Evolutionary conservation across 192 early-diverging fungal species (phyloP), one percentile per base, ranked within the genome.

Genomic region (Backusella westeae): DNA sequence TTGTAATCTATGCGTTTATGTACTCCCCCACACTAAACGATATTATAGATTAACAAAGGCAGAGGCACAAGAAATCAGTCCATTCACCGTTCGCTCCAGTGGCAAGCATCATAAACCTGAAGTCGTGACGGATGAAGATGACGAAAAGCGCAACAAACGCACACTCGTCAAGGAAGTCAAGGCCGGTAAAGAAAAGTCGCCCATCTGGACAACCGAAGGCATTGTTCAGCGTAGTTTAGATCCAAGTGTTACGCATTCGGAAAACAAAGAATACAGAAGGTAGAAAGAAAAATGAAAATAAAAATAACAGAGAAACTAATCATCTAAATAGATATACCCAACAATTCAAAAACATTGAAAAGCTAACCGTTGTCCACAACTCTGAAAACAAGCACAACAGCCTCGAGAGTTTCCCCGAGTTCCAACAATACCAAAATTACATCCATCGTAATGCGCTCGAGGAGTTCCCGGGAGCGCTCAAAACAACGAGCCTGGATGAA

Each of bases 181-280:
- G 3, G 69, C 56, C 9, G 82, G 44, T 34, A 85, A 78, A 78
- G 86, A 72, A 66, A 88, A 44, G 80, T 79, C 78, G 75, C 78
- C 26, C 76, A 72, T 74, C n/a, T 81, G 73, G 87, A 83, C 73
- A 79, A 89, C 78, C 79, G 90, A 77, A 77, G 81, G 53, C 56
- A 78, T 66, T 42, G 81, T 74, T 66, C 82, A 65, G 34, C 85
- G 80, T 4, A 84, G 83, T 69, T 83, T 90, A 65, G 87, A 92
- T 34, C 91, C 91, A 19, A 78, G 63, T 0, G 84, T 91, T 32
- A 83, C 83, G 23, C 79, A 78, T 8, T 65, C 69, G 26, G 89
- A 91, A 69, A 67, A 78, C 9, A 85, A 89, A 46, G 91, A 91
- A 73, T 92, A 92, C 67, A 82, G 80, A 74, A 83, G 88, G 80